These are phyloP conservation scores for Colletotrichum sidae DNA, from an alignment of 2,329 filamentous ascomycete genomes.

Conservation along the genomic window DNA sequence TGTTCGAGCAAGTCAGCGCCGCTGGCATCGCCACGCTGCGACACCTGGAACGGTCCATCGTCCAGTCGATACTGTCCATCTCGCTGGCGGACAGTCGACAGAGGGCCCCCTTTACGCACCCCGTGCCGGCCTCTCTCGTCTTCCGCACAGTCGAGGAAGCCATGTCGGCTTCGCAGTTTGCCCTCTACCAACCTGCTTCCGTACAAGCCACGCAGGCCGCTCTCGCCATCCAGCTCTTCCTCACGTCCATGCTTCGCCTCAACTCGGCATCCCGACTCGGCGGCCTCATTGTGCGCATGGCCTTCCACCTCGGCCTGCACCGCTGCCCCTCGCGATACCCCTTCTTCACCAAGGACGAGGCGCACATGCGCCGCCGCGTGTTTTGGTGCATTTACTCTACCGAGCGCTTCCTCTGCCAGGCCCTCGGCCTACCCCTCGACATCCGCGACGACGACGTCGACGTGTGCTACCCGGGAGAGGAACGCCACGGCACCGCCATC, in stretches of 20 bases:
- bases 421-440: constrained; percentile 65
- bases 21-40: constrained; percentile 44
- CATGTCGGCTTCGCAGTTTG: constrained; percentile 59
- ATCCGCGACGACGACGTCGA: constrained; percentile 69
- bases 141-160: constrained; percentile 62
- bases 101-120: constrained; percentile 39
- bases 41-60: constrained; percentile 53
- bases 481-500: constrained; percentile 51
- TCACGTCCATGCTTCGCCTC: constrained; percentile 66
- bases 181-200: constrained; percentile 59
- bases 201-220: constrained; percentile 62
- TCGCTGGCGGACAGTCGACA: constrained; percentile 65
- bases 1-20: constrained; percentile 56
- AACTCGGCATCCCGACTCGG: constrained; percentile 68
- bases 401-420: constrained; percentile 67
- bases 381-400: constrained; percentile 69
- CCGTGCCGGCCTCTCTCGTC: constrained; percentile 56
- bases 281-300: constrained; percentile 65
- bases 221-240: constrained; percentile 64
- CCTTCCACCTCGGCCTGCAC: constrained; percentile 69
- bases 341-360: constrained; percentile 60
- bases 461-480: constrained; percentile 64
- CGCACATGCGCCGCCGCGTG: constrained; percentile 60
- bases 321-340: constrained; percentile 65
- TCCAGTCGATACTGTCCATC: constrained; percentile 64